These are phyloP conservation scores for Limonium bicolor DNA, from an alignment of 148 eudicot species.

Conservation along the genomic window DNA sequence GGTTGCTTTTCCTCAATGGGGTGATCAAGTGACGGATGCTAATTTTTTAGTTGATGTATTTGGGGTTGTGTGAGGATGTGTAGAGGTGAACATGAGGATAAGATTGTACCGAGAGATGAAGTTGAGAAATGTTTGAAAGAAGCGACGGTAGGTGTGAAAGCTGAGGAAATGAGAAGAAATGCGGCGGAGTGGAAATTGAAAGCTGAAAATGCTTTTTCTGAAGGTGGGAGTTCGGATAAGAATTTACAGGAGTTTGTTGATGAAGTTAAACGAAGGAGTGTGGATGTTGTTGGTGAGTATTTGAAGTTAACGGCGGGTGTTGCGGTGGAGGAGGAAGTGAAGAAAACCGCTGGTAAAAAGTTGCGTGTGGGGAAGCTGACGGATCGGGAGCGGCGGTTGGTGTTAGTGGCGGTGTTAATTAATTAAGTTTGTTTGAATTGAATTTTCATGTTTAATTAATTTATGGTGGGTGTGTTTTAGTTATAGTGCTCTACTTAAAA, in stretches of 20 bases:
- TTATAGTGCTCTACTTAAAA: too few species aligned
- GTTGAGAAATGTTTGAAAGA: constrained; percentile 42
- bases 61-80: constrained; percentile 33
- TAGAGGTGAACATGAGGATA: constrained; percentile 50
- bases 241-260: constrained; percentile 44
- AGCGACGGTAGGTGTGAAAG: constrained; percentile 32
- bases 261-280: constrained; percentile 24
- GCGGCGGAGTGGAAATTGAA: constrained; percentile 44
- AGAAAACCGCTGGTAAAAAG: too few species aligned
- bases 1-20: constrained; percentile 76
- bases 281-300: constrained; percentile 2
- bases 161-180: constrained; percentile 37
- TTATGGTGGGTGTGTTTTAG: too few species aligned
- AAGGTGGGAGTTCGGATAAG: constrained; percentile 56
- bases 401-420: too few species aligned
- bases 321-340: neutral
- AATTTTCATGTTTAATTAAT: too few species aligned
- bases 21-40: constrained; percentile 77
- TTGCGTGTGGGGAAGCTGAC: too few species aligned
- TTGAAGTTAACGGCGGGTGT: neutral
- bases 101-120: constrained; percentile 35
- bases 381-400: too few species aligned
- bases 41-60: constrained; percentile 59
- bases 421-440: too few species aligned
- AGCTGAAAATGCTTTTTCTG: constrained; percentile 48